phyloP scores from a whole-genome alignment of 768 basidiomycete genomes.

The Hydnomerulius pinastri region DNA sequence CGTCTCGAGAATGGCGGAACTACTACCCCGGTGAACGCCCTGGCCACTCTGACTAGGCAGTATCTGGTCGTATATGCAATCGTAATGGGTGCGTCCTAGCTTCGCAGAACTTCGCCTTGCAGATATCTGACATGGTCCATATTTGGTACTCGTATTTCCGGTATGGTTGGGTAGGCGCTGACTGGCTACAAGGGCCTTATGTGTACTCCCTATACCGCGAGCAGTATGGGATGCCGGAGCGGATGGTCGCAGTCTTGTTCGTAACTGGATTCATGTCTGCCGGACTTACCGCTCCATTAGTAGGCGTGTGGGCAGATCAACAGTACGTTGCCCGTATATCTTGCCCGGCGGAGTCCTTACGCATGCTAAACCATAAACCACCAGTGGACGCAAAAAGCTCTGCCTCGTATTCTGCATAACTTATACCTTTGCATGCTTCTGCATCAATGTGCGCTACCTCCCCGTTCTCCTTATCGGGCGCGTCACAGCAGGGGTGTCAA shows the following conservation, averaged over 20 bases:
- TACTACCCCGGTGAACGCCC: slow-evolving; percentile 20
- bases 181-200: slow-evolving; percentile 83
- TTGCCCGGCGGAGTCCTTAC: too few species aligned
- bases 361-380: neutral
- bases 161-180: slow-evolving; percentile 49
- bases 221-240: slow-evolving; percentile 63
- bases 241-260: slow-evolving; percentile 68
- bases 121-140: slow-evolving; percentile 1
- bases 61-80: slow-evolving; percentile 71
- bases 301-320: slow-evolving; percentile 79
- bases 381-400: slow-evolving; percentile 64
- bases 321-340: slow-evolving; percentile 35
- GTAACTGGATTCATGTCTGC: slow-evolving; percentile 78
- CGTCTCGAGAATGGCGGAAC: slow-evolving; percentile 34
- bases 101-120: neutral
- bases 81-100: slow-evolving; percentile 62
- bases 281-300: slow-evolving; percentile 65
- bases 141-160: slow-evolving; percentile 2
- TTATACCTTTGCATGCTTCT: slow-evolving; percentile 60
- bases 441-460: slow-evolving; percentile 56
- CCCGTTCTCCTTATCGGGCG: slow-evolving; percentile 66
- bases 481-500: slow-evolving; percentile 68
- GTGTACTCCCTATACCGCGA: slow-evolving; percentile 74
- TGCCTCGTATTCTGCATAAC: slow-evolving; percentile 74
- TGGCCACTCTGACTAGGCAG: slow-evolving; percentile 42